Base-by-base conservation (phyloP, 495 filamentous ascomycete genomes). In the Penicillium manginii region DNA sequence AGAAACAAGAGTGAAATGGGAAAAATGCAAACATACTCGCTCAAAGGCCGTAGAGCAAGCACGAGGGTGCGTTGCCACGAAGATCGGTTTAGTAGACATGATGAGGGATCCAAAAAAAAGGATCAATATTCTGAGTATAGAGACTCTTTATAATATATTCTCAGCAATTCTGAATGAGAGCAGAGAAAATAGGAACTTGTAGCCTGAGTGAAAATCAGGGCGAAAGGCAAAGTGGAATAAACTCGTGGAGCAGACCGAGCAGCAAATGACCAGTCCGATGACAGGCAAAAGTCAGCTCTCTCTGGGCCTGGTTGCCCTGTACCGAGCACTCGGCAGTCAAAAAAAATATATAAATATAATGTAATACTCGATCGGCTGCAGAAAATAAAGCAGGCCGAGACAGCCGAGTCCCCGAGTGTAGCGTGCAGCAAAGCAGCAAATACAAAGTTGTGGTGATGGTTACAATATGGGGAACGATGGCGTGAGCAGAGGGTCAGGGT, bases 21-120 rank as follows among this genome's bases (percentile, higher is more conserved):
- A 9, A 21, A 46, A 17, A 5, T 35, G 15, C 19, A 78, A 17
- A 50, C 80, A 61, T 80, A 92, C 94, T 67, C 93, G 81, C 77
- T 98, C 94, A 75, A 97, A 98, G 1, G 93, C 94, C 19, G 94
- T 97, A 9, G 92, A 96, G 75, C 91, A 96, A 56, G 94, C 89
- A 65, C 94, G 82, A 6, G 94, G 94, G 74, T 98, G 94, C 53
- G 94, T 97, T 21, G 88, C 93, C 49, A 96, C 83, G 63, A 97
- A 97, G 67, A 98, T 90, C 40, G 92, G 90, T 67, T 88, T 93
- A 65, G 75, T 76, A 39, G 87, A 86, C 89, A 92, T 91, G n/a
- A 43, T 42, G 26, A 8, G 26, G 26, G 6, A 29, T 29, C 26
- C 26, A 29, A 19, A 32, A 60, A 29, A 49, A 21, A 22, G 11